Evolutionary conservation across 2,329 filamentous ascomycete species (phyloP).

Genomic region (Exophiala mesophila): DNA sequence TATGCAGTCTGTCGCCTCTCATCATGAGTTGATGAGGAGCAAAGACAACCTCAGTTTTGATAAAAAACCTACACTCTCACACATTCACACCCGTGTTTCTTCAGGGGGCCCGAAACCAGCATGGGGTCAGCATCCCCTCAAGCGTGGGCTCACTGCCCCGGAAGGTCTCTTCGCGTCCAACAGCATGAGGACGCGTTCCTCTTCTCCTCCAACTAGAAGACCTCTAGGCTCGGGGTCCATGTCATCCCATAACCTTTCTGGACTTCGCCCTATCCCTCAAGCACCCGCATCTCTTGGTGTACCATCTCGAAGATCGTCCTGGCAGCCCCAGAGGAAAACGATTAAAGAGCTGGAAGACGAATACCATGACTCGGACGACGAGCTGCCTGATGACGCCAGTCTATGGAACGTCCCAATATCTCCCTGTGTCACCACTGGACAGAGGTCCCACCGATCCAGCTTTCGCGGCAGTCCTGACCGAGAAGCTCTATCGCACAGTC

Average conservation of each 20-base stretch:
- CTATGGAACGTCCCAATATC: conserved; percentile 49
- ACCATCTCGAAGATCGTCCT: conserved; percentile 33
- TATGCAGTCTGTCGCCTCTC: conserved; percentile 25
- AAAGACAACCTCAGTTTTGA: conserved; percentile 7
- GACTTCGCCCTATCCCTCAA: conserved; percentile 19
- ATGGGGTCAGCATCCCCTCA: conserved; percentile 7
- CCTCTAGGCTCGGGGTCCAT: conserved; percentile 11
- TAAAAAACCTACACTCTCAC: conserved; percentile 12
- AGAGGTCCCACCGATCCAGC: conserved; percentile 35
- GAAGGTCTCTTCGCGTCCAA: conserved; percentile 12
- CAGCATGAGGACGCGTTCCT: conserved; percentile 18
- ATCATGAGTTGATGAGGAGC: conserved; percentile 26
- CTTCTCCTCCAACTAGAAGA: conserved; percentile 19
- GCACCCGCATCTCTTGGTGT: conserved; percentile 17
- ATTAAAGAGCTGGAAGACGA: conserved; percentile 47
- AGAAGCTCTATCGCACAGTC: conserved; percentile 22
- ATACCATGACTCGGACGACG: conserved; percentile 48
- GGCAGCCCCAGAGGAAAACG: conserved; percentile 43
- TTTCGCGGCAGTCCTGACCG: conserved; percentile 40
- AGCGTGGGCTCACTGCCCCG: conserved; percentile 17
- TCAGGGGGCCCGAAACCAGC: conserved; percentile 6
- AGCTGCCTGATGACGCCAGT: conserved; percentile 47
- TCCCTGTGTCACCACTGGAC: conserved; percentile 36
- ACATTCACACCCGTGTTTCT: conserved; percentile 15
- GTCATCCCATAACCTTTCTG: conserved; percentile 11